These are phyloP conservation scores for Neospermospora avenae DNA, from an alignment of 2,329 filamentous ascomycete species.

Conservation along the genomic window DNA sequence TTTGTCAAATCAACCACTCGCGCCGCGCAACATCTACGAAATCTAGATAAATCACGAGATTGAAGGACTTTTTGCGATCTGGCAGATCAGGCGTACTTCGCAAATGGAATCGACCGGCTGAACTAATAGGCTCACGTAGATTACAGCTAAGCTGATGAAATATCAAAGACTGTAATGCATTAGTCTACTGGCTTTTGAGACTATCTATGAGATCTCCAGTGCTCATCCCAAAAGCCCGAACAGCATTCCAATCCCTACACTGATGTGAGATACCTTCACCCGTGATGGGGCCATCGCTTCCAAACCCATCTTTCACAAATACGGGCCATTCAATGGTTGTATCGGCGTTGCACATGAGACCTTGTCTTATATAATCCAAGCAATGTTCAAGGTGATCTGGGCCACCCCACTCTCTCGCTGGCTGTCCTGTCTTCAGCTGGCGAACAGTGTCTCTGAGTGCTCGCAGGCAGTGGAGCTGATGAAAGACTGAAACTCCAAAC, in stretches of 20 bases:
- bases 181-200: not conserved
- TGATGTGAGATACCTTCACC: slow-evolving; percentile 2
- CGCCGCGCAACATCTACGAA: too few species aligned
- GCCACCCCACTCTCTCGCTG: not conserved
- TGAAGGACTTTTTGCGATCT: too few species aligned
- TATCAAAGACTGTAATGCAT: not conserved
- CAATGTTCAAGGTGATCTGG: slow-evolving; percentile 6
- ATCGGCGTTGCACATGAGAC: slow-evolving; percentile 2
- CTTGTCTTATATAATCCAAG: slow-evolving; percentile 5
- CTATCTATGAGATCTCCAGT: not conserved
- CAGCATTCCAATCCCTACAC: slow-evolving; percentile 2
- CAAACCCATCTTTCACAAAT: not conserved
- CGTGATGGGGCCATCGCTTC: not conserved
- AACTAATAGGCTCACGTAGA: too few species aligned
- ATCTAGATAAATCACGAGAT: too few species aligned
- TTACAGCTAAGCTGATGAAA: too few species aligned
- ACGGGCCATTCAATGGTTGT: slow-evolving; percentile 2
- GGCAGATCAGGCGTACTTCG: too few species aligned
- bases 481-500: slow-evolving; percentile 4
- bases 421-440: not conserved
- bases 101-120: too few species aligned
- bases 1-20: too few species aligned
- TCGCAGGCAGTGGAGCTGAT: slow-evolving; percentile 3
- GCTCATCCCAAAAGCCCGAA: not conserved
- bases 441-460: slow-evolving; percentile 1